Percentiles rank a stretch among this genome's conserved stretches.
These are phyloP conservation scores for Vicia sativa DNA, from an alignment of 306 rosid species.

Conservation along the genomic window DNA sequence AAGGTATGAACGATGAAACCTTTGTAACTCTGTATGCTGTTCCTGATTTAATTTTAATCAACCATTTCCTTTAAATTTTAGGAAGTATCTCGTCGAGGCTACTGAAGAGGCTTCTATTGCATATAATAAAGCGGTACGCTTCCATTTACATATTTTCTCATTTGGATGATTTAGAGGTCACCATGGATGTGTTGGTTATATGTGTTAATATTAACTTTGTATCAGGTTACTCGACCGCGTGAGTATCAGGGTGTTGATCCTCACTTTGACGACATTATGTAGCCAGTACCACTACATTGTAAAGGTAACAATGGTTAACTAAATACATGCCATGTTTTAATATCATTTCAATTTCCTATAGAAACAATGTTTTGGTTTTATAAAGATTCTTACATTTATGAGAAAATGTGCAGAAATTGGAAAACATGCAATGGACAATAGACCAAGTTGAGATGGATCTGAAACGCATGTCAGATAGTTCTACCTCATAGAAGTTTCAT, in stretches of 20 bases:
- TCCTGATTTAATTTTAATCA: slow-evolving; percentile 22
- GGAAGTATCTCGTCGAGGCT: slow-evolving; percentile 89
- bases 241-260: slow-evolving; percentile 98
- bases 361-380: neutral
- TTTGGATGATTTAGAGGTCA: slow-evolving; percentile 9
- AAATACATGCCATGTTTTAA: neutral
- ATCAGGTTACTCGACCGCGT: slow-evolving; percentile 78
- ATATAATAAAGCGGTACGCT: slow-evolving; percentile 70
- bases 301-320: slow-evolving; percentile 48
- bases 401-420: slow-evolving; percentile 66
- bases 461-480: slow-evolving; percentile 66
- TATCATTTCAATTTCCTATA: slow-evolving; percentile 6
- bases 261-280: slow-evolving; percentile 79
- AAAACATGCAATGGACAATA: slow-evolving; percentile 94
- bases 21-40: slow-evolving; percentile 16
- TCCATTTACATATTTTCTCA: slow-evolving; percentile 8
- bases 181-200: slow-evolving; percentile 26
- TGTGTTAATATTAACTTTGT: slow-evolving; percentile 16
- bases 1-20: slow-evolving; percentile 51
- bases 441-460: slow-evolving; percentile 91
- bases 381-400: neutral
- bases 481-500: slow-evolving; percentile 41
- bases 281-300: slow-evolving; percentile 81
- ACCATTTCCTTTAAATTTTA: slow-evolving; percentile 36
- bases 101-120: slow-evolving; percentile 87